These are phyloP conservation scores for Zychaea mexicana DNA, from an alignment of 371 early-diverging fungal genomes.

Conservation along the genomic window DNA sequence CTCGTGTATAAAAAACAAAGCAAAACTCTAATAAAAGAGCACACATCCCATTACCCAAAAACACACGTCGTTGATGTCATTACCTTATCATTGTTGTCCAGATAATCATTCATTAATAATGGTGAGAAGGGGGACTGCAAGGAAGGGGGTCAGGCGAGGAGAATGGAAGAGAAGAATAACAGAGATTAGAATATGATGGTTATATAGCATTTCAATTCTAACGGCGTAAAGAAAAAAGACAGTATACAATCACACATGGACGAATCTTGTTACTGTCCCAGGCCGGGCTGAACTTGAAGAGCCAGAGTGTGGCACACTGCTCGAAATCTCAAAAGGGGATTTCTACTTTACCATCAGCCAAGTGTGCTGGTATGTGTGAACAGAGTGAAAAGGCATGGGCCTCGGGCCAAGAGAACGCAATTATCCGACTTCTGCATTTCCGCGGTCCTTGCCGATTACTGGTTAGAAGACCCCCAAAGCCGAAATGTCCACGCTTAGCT, in stretches of 20 bases:
- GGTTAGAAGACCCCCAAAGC: neutral
- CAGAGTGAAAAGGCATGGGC: neutral
- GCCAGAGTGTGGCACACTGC: neutral
- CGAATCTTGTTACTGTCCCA: neutral
- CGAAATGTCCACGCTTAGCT: too few relatives aligned
- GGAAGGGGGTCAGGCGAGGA: too few relatives aligned
- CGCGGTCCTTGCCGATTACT: neutral
- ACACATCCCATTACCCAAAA: too few relatives aligned
- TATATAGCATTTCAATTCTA: too few relatives aligned
- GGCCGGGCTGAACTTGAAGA: neutral
- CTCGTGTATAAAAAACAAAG: slow-evolving; percentile 4
- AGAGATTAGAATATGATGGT: too few relatives aligned
- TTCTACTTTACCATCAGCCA: neutral
- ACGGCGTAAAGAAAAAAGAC: neutral
- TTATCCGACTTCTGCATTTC: slow-evolving; percentile 6
- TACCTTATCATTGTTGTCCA: too few relatives aligned
- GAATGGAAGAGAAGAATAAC: too few relatives aligned
- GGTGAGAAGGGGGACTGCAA: neutral
- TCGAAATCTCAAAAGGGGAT: neutral
- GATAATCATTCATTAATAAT: too few relatives aligned
- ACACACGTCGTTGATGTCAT: too few relatives aligned
- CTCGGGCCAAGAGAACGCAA: neutral
- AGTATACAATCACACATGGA: too few relatives aligned
- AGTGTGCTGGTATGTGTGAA: neutral
- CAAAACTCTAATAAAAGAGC: too few relatives aligned